A percentile compares a stretch with the other conserved stretches of the same genome.
These are phyloP conservation scores for Vitis riparia DNA, from an alignment of 164 flowering plant genomes.

Conservation along the genomic window DNA sequence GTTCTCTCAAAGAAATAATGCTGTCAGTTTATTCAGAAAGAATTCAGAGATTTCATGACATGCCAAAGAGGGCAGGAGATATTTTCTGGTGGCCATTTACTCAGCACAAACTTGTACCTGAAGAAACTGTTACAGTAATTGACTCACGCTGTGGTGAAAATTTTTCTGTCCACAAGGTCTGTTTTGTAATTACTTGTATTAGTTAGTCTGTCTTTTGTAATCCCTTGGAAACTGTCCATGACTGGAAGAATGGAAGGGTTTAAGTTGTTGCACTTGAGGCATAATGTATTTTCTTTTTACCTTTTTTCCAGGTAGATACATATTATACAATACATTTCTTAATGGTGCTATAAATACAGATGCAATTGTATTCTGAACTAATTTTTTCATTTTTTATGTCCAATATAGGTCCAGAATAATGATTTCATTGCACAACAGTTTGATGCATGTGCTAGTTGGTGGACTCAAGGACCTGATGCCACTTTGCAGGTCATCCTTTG, in stretches of 20 bases:
- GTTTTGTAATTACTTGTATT: neutral
- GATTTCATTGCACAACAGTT: constrained; percentile 63
- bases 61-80: constrained; percentile 72
- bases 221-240: neutral
- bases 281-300: neutral
- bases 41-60: constrained; percentile 51
- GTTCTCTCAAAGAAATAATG: constrained; percentile 63
- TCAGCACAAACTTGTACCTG: constrained; percentile 82
- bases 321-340: too few species aligned
- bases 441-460: constrained; percentile 99
- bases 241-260: too few species aligned
- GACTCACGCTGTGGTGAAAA: constrained; percentile 98
- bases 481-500: constrained; percentile 71
- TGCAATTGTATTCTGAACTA: neutral
- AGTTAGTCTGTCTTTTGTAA: neutral
- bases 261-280: too few species aligned
- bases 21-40: constrained; percentile 52
- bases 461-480: constrained; percentile 98
- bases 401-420: constrained; percentile 29
- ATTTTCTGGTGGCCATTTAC: constrained; percentile 99
- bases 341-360: neutral
- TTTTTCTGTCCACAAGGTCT: constrained; percentile 85
- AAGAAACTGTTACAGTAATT: constrained; percentile 79
- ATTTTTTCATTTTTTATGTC: constrained; percentile 4
- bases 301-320: neutral